Evolutionary conservation across 805 yeast species (phyloP), one percentile per base, ranked within the genome.

Genomic region (Wickerhamiella azymoides): DNA sequence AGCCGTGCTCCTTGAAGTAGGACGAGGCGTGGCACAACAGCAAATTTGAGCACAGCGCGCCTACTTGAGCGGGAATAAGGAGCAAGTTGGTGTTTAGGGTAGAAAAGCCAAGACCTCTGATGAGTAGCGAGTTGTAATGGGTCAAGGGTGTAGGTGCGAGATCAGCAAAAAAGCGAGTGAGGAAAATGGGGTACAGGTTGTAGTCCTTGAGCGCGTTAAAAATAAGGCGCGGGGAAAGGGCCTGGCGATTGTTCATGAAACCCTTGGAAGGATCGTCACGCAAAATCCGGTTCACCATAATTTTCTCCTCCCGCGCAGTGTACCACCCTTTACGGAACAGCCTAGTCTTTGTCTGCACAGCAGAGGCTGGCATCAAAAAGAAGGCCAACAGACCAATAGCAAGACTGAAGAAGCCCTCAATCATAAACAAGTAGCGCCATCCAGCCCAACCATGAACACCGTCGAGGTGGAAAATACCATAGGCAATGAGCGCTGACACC

Each of bases 261-360:
- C 82, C 81, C 61, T 72, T 72, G 2, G 70, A 54, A 10, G 83
- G 83, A 55, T 78, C 84, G 56, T 78, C 81, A 50, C 82, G 64
- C 36, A 78, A 59, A 1, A 78, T 68, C 45, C 76, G 66, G 55
- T 78, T 78, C 33, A 75, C 80, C 28, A 76, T 65, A 46, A 77
- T 74, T 47, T 70, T 70, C 56, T 72, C 76, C 50, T 77, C 79
- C 39, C 74, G 59, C 1, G 71, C 74, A 8, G 71, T 69, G 49
- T 67, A 68, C 74, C 74, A 69, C 27, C 80, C 79, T 16, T 71
- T 69, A 5, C 68, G 69, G 28, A 71, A 65, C 50, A 62, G 69
- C 66, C 70, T 66, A n/a, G 69, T 59, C 45, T 68, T 72, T 2
- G 81, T 77, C 46, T 71, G 72, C 7, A 71, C 70, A 1, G 72